Conservation (phyloP, 1,284 basidiomycete species). For the Malassezia caprae region DNA sequence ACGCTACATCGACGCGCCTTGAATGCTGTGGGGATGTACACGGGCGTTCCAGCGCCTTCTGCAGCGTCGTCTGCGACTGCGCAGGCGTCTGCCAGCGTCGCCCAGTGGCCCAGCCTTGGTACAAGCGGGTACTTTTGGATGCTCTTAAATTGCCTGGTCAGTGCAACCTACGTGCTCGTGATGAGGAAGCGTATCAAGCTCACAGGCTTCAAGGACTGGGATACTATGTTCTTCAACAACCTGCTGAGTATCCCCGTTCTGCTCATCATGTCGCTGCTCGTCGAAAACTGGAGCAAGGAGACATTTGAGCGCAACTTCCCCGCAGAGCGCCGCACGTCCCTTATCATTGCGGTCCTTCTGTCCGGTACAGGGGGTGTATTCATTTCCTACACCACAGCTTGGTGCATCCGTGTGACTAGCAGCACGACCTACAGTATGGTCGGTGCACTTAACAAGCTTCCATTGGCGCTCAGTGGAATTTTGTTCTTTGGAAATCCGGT, state of each 20-base stretch:
- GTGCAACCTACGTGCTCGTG: constrained; percentile 82
- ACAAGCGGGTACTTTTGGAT: constrained; percentile 83
- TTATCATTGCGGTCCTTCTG: constrained; percentile 81
- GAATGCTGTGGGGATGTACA: constrained; percentile 7
- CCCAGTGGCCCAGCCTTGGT: neutral
- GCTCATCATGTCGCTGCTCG: constrained; percentile 66
- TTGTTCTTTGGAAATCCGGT: constrained; percentile 62
- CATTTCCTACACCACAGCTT: constrained; percentile 96
- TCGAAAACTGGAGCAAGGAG: constrained; percentile 80
- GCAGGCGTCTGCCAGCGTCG: neutral
- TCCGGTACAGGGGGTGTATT: constrained; percentile 93
- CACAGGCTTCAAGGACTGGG: constrained; percentile 98
- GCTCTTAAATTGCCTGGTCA: constrained; percentile 78
- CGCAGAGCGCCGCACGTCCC: constrained; percentile 63
- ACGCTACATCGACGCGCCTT: neutral
- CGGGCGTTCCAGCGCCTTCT: neutral
- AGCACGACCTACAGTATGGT: constrained; percentile 99
- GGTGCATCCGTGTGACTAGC: constrained; percentile 91
- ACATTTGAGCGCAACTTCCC: constrained; percentile 82
- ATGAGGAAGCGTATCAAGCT: constrained; percentile 96
- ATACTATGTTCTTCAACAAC: constrained; percentile 99
- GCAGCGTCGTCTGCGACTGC: neutral
- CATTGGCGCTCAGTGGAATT: constrained; percentile 59
- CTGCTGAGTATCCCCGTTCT: constrained; percentile 86
- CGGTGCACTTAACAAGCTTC: constrained; percentile 94